phyloP scores from a whole-genome alignment of 305 asterid genomes.

The Fraxinus sp. region DNA sequence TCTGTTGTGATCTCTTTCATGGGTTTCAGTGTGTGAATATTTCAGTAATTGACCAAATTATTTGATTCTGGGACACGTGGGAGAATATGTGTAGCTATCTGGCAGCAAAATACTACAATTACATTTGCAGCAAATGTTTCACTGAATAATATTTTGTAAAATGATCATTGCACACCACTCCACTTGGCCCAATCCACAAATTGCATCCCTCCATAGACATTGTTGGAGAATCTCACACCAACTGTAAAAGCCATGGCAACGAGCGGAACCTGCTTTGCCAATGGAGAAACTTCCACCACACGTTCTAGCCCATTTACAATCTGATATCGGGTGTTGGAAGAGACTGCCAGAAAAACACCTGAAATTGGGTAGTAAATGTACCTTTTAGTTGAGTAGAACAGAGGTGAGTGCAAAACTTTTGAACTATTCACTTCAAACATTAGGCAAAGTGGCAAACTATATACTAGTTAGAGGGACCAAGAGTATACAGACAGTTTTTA shows the following conservation, averaged over 20 bases:
- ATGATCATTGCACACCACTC: slow-evolving; percentile 66
- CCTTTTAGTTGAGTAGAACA: neutral
- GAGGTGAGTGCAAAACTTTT: neutral
- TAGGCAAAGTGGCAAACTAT: neutral
- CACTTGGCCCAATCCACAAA: slow-evolving; percentile 90
- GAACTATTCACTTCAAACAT: neutral
- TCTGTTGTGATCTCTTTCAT: slow-evolving; percentile 13
- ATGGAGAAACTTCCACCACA: slow-evolving; percentile 72
- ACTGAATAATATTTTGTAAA: neutral
- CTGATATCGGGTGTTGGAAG: slow-evolving; percentile 94
- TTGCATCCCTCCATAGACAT: slow-evolving; percentile 92
- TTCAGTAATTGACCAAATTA: slow-evolving; percentile 47
- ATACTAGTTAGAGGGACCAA: neutral
- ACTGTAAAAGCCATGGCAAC: slow-evolving; percentile 87
- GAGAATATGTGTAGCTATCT: neutral
- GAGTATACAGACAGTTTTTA: neutral
- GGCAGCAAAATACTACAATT: neutral
- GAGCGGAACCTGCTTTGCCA: slow-evolving; percentile 65
- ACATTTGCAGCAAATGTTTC: too few relatives aligned
- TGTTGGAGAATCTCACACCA: slow-evolving; percentile 83
- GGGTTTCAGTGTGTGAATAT: slow-evolving; percentile 33
- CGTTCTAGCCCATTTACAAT: slow-evolving; percentile 83
- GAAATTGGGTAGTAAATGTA: slow-evolving; percentile 15
- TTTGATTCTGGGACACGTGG: slow-evolving; percentile 24
- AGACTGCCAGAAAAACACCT: slow-evolving; percentile 87